These are phyloP conservation scores for Tetracentron sinense DNA, from an alignment of 164 flowering plant genomes.

Conservation along the genomic window DNA sequence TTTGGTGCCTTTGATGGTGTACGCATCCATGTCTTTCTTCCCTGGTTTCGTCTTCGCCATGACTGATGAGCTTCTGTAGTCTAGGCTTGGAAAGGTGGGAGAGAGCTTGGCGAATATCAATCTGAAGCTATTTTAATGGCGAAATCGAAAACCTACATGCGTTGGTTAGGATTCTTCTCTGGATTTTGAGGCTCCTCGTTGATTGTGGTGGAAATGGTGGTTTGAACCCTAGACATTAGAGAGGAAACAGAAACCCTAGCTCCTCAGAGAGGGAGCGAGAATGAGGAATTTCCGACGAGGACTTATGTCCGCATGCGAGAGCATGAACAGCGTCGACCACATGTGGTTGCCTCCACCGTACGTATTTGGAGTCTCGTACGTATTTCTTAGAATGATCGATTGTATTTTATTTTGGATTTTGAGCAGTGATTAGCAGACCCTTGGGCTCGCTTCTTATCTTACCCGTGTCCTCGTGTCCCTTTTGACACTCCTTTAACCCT, in stretches of 20 bases:
- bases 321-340: conserved; percentile 7
- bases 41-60: conserved; percentile 33
- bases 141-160: conserved; percentile 1
- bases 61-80: not conserved
- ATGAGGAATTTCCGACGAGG: not conserved
- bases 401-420: no score
- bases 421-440: no score
- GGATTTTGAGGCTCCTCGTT: not conserved
- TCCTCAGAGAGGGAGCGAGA: conserved; percentile 7
- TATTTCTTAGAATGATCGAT: no score
- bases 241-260: conserved; percentile 10
- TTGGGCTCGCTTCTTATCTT: no score
- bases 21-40: conserved; percentile 28
- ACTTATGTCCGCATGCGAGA: conserved; percentile 1
- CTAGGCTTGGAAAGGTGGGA: not conserved
- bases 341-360: no score
- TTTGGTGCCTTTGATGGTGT: conserved; percentile 28
- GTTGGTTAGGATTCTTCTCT: not conserved
- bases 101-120: not conserved
- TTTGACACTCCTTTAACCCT: no score
- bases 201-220: no score
- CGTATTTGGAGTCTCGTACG: no score
- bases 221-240: not conserved
- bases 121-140: conserved; percentile 1
- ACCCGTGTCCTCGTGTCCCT: no score